A percentile compares a stretch with the other conserved stretches of the same genome.
phyloP scores from a whole-genome alignment of 176 grass and related monocot genomes.

The Pontederia crassipes region DNA sequence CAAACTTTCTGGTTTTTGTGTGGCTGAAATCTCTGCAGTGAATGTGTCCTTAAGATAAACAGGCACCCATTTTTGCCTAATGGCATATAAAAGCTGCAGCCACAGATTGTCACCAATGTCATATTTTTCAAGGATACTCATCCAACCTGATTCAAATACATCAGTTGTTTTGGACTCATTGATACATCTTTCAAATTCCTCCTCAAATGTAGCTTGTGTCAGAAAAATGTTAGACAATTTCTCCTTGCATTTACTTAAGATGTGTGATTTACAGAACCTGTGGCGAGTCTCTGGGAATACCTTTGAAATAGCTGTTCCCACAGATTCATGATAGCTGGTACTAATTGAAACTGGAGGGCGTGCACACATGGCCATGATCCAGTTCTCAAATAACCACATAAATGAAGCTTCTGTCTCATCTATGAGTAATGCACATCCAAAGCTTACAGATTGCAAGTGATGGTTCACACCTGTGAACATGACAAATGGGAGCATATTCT shows the following conservation, averaged over 20 bases:
- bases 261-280: conserved; percentile 28
- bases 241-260: conserved; percentile 40
- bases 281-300: conserved; percentile 49
- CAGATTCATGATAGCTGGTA: conserved; percentile 27
- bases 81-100: conserved; percentile 44
- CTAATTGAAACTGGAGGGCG: conserved; percentile 39
- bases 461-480: conserved; percentile 51
- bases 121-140: conserved; percentile 40
- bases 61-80: conserved; percentile 42
- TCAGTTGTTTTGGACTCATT: conserved; percentile 31
- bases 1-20: conserved; percentile 38
- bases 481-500: conserved; percentile 44
- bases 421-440: conserved; percentile 47
- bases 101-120: conserved; percentile 39
- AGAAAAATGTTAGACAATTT: conserved; percentile 35
- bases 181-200: conserved; percentile 32
- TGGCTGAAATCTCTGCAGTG: conserved; percentile 37
- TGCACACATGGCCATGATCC: conserved; percentile 38
- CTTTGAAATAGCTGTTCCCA: conserved; percentile 33
- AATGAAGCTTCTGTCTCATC: conserved; percentile 38
- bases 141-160: conserved; percentile 48
- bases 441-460: conserved; percentile 40
- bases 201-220: conserved; percentile 27
- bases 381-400: conserved; percentile 52
- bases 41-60: conserved; percentile 47